Evolutionary conservation across 73 alveolate species (phyloP).

Genomic region (Stentor roeselii): DNA sequence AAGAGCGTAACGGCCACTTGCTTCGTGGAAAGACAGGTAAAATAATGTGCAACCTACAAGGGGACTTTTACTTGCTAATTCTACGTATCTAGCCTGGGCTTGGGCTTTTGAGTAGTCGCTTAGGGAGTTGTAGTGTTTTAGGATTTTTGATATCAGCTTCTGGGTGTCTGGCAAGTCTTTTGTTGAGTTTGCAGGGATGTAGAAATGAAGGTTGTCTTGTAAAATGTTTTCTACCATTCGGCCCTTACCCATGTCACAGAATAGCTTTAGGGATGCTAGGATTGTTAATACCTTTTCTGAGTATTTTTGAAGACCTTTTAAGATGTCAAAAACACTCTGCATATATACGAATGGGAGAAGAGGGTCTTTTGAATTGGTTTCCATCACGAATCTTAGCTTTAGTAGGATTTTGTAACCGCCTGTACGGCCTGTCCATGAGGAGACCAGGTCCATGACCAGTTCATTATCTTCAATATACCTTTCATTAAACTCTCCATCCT

Average conservation of each 20-base stretch:
- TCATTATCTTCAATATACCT: conserved; percentile 1
- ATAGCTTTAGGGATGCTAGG: conserved; percentile 1
- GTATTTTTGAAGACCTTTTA: neutral
- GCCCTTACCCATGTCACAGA: neutral
- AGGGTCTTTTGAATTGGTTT: neutral
- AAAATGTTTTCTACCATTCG: neutral
- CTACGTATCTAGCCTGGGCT: neutral
- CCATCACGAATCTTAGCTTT: neutral
- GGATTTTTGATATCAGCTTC: neutral
- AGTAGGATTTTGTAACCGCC: neutral
- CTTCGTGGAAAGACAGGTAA: neutral
- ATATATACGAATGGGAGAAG: neutral
- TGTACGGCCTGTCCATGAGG: neutral
- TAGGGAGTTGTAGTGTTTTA: neutral
- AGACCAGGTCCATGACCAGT: neutral
- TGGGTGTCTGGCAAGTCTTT: neutral
- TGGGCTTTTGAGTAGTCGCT: neutral
- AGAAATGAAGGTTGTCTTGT: neutral
- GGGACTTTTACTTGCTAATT: neutral
- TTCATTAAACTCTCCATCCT: neutral
- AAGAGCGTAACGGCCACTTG: neutral
- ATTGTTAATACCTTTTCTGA: neutral
- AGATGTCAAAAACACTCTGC: conserved; percentile 8
- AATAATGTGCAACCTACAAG: neutral
- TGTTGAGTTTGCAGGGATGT: neutral